Conservation (phyloP, 1,284 basidiomycete genomes). For the Cryptococcus maquisensis region DNA sequence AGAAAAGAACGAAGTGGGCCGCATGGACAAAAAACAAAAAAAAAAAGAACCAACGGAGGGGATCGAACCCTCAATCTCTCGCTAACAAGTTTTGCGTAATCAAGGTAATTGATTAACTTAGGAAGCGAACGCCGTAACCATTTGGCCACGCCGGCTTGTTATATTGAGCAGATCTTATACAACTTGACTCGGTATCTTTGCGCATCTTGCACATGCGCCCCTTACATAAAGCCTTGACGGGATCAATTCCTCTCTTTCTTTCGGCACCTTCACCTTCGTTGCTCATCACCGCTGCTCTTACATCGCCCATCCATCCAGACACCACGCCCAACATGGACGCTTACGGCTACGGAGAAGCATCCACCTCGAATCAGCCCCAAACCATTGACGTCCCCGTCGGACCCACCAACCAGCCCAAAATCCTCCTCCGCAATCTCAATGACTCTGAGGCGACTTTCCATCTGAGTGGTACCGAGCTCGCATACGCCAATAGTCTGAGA, state of each 20-base stretch:
- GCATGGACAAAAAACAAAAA: not conserved
- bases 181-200: too few relatives aligned
- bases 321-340: slow-evolving; percentile 17
- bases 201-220: too few relatives aligned
- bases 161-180: not conserved
- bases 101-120: too few relatives aligned
- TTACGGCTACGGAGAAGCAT: slow-evolving; percentile 20
- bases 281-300: not conserved
- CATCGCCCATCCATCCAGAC: not conserved
- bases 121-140: not conserved
- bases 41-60: not conserved
- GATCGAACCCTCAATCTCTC: not conserved
- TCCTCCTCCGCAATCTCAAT: slow-evolving; percentile 53
- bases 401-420: slow-evolving; percentile 38
- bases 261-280: not conserved
- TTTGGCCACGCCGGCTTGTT: not conserved
- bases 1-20: too few relatives aligned
- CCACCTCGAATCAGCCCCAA: slow-evolving; percentile 6
- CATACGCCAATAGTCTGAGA: slow-evolving; percentile 85
- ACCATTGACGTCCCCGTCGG: slow-evolving; percentile 29
- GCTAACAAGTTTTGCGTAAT: not conserved
- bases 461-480: slow-evolving; percentile 86
- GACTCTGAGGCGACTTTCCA: slow-evolving; percentile 80
- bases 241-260: not conserved
- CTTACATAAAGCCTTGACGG: not conserved